phyloP scores from a whole-genome alignment of 345 rosid genomes.

The Eucalyptus sideroxylon region DNA sequence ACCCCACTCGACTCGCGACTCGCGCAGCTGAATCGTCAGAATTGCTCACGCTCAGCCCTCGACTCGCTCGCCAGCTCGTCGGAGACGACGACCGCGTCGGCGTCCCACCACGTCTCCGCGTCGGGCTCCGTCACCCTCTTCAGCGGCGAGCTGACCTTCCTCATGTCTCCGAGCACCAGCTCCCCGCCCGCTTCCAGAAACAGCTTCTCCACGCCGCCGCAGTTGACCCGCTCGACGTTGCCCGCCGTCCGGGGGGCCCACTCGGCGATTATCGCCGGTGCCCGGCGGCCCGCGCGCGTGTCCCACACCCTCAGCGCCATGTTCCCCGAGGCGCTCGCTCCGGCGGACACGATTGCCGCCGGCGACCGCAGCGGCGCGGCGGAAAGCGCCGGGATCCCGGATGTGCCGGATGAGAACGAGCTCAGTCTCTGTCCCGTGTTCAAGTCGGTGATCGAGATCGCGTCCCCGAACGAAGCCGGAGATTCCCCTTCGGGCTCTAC shows the following conservation, averaged over 20 bases:
- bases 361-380: conserved; percentile 3
- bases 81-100: conserved; percentile 28
- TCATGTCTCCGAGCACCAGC: conserved; percentile 41
- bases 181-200: conserved; percentile 19
- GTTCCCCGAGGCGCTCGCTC: not conserved
- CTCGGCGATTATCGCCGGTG: conserved; percentile 51
- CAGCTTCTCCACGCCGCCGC: conserved; percentile 23
- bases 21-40: not conserved
- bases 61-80: not conserved
- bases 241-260: conserved; percentile 29
- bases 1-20: not conserved
- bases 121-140: conserved; percentile 20
- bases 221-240: conserved; percentile 8
- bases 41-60: not conserved
- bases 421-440: not conserved
- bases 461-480: not conserved
- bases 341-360: conserved; percentile 24
- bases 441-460: conserved; percentile 2
- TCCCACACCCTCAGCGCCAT: conserved; percentile 43
- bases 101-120: conserved; percentile 34
- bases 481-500: conserved; percentile 7
- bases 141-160: conserved; percentile 34
- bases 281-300: conserved; percentile 15
- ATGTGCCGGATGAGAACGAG: not conserved
- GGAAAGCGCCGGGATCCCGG: conserved; percentile 1